A percentile compares a stretch with the other conserved stretches of the same genome.
Evolutionary conservation across 2,329 filamentous ascomycete genomes (phyloP).

Genomic region (Coleophoma eucalyptorum): DNA sequence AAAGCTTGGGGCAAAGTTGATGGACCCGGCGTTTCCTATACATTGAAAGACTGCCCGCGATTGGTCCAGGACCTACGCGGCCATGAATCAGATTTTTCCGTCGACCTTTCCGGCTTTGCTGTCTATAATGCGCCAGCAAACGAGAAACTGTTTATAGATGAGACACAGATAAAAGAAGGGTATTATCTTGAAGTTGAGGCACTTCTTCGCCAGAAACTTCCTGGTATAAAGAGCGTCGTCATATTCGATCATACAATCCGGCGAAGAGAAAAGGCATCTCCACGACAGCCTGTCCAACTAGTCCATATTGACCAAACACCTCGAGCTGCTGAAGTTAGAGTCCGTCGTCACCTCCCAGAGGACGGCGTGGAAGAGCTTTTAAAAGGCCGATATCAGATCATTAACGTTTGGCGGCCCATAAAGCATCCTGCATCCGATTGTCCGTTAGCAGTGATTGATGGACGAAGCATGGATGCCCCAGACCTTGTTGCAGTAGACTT

Average conservation of each 20-base stretch:
- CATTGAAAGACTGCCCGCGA: conserved; percentile 38
- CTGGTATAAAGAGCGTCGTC: conserved; percentile 60
- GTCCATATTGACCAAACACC: conserved; percentile 82
- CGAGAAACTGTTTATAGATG: conserved; percentile 58
- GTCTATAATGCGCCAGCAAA: conserved; percentile 54
- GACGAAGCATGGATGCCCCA: conserved; percentile 47
- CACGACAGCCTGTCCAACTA: conserved; percentile 61
- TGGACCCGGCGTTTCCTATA: conserved; percentile 50
- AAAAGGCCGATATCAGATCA: conserved; percentile 66
- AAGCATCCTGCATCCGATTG: conserved; percentile 52
- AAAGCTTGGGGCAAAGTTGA: conserved; percentile 67
- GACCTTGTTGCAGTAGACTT: conserved; percentile 73
- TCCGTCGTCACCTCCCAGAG: conserved; percentile 56
- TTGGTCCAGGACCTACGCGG: conserved; percentile 69
- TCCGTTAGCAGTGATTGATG: conserved; percentile 56
- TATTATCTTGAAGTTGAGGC: conserved; percentile 82
- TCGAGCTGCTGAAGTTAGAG: conserved; percentile 60
- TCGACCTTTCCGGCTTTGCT: conserved; percentile 72
- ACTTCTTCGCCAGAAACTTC: conserved; percentile 61
- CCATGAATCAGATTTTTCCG: conserved; percentile 55
- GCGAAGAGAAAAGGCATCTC: conserved; percentile 49
- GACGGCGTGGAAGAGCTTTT: conserved; percentile 63
- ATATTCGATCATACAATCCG: conserved; percentile 87
- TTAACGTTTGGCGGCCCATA: conserved; percentile 71
- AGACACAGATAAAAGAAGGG: conserved; percentile 59